A percentile compares a stretch with the other conserved stretches of the same genome.
Evolutionary conservation across 2,329 filamentous ascomycete genomes (phyloP).

Genomic region (Septoria petroselini): DNA sequence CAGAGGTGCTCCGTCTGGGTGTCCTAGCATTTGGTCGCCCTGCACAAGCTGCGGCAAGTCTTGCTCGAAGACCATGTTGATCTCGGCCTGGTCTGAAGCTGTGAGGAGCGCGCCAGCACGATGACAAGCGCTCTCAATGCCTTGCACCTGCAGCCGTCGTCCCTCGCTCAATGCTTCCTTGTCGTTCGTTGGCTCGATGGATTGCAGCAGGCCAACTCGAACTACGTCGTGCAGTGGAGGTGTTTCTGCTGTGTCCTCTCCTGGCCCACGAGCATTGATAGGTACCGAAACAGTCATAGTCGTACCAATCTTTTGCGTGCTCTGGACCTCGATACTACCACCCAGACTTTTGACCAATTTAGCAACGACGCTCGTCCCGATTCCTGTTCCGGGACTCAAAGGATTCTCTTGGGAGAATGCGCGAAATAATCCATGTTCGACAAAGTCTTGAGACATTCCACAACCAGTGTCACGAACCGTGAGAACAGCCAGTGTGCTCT

Average conservation of each 20-base stretch:
- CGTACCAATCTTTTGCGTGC: slow-evolving; percentile 32
- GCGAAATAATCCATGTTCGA: slow-evolving; percentile 32
- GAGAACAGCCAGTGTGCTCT: slow-evolving; percentile 4
- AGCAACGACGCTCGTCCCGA: slow-evolving; percentile 38
- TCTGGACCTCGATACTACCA: slow-evolving; percentile 32
- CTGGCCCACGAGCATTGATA: neutral
- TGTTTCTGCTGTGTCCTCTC: neutral
- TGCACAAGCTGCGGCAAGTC: neutral
- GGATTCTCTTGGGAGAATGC: slow-evolving; percentile 38
- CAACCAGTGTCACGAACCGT: slow-evolving; percentile 32
- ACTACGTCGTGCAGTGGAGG: neutral
- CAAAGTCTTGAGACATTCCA: slow-evolving; percentile 35
- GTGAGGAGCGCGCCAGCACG: neutral
- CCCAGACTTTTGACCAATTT: slow-evolving; percentile 32
- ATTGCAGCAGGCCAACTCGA: neutral
- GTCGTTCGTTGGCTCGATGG: neutral
- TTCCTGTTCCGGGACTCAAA: slow-evolving; percentile 34
- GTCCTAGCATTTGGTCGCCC: neutral
- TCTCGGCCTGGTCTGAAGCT: neutral
- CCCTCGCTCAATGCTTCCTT: neutral
- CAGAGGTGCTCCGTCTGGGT: slow-evolving; percentile 1
- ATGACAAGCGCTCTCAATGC: neutral
- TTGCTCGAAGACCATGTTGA: slow-evolving; percentile 7
- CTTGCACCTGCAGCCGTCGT: slow-evolving; percentile 1
- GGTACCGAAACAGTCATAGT: slow-evolving; percentile 12